Percentiles rank a stretch among this genome's conserved stretches.
Evolutionary conservation across 2,329 filamentous ascomycete species (phyloP).

Genomic region (Hymenoscyphus infarciens): DNA sequence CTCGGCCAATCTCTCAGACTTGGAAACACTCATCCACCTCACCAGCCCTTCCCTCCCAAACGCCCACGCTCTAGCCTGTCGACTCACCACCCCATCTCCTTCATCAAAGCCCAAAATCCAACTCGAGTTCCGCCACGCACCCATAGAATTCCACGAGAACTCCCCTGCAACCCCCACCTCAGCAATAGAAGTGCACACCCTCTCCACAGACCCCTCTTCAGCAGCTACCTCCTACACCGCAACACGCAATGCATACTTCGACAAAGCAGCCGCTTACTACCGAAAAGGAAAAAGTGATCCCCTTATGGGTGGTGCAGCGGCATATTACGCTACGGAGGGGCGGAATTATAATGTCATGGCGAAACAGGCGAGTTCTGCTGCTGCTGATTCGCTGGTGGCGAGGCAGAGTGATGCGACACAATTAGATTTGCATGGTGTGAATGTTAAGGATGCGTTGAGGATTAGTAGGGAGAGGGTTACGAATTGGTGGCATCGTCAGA

Average conservation of each 20-base stretch:
- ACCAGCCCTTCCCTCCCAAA: conserved; percentile 54
- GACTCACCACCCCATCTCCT: conserved; percentile 39
- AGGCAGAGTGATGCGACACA: conserved; percentile 56
- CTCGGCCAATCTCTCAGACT: conserved; percentile 43
- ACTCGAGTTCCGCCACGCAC: conserved; percentile 32
- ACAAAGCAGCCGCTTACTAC: conserved; percentile 55
- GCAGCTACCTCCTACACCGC: conserved; percentile 15
- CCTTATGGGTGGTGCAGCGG: conserved; percentile 71
- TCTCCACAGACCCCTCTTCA: conserved; percentile 9
- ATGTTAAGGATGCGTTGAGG: conserved; percentile 73
- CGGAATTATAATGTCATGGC: conserved; percentile 59
- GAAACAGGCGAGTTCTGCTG: conserved; percentile 56
- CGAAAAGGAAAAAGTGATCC: conserved; percentile 64
- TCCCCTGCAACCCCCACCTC: conserved; percentile 12
- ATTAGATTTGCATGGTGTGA: conserved; percentile 81
- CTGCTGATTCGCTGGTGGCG: conserved; percentile 68
- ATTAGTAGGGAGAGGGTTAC: conserved; percentile 67
- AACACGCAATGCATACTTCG: conserved; percentile 43
- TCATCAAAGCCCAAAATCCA: conserved; percentile 22
- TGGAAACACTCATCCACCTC: conserved; percentile 52
- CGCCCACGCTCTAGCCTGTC: conserved; percentile 57
- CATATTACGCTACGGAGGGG: conserved; percentile 69
- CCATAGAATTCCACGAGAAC: conserved; percentile 20
- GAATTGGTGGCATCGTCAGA: conserved; percentile 77
- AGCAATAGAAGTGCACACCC: background rate